Conservation (phyloP, 1,284 basidiomycete species). For the Puccinia brachypodii region DNA sequence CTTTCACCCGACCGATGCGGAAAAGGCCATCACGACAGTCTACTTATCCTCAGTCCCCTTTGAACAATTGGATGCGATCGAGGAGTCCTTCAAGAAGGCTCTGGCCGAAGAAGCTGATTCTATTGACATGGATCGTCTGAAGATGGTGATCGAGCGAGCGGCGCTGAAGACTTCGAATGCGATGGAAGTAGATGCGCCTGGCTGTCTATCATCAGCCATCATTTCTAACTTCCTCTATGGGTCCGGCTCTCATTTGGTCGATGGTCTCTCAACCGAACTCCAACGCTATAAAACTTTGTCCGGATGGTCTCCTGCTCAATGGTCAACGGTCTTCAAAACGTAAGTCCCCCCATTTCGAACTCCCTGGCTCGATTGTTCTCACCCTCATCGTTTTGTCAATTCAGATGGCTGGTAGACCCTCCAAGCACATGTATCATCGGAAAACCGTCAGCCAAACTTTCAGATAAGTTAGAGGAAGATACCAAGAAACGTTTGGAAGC, state of each 20-base stretch:
- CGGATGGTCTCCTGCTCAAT: constrained; percentile 72
- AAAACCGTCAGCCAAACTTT: constrained; percentile 82
- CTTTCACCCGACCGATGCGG: constrained; percentile 75
- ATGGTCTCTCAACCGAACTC: constrained; percentile 51
- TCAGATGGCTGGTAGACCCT: constrained; percentile 74
- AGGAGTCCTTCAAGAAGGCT: constrained; percentile 69
- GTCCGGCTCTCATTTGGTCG: constrained; percentile 11
- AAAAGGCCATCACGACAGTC: constrained; percentile 70
- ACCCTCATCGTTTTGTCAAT: neutral
- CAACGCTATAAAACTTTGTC: constrained; percentile 55
- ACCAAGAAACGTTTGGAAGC: constrained; percentile 75
- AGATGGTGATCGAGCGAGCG: constrained; percentile 73
- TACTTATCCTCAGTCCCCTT: constrained; percentile 82
- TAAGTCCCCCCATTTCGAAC: constrained; percentile 58
- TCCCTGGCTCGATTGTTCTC: neutral
- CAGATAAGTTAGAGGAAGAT: constrained; percentile 74
- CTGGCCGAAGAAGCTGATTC: constrained; percentile 71
- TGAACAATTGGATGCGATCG: constrained; percentile 73
- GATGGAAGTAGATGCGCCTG: constrained; percentile 59
- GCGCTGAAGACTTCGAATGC: constrained; percentile 55
- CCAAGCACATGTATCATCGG: constrained; percentile 75
- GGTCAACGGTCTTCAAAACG: constrained; percentile 77
- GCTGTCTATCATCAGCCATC: constrained; percentile 57
- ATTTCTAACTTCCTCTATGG: constrained; percentile 57
- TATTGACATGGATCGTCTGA: constrained; percentile 89